phyloP scores from a whole-genome alignment of 345 rosid genomes.

The Melaleuca alternifolia region DNA sequence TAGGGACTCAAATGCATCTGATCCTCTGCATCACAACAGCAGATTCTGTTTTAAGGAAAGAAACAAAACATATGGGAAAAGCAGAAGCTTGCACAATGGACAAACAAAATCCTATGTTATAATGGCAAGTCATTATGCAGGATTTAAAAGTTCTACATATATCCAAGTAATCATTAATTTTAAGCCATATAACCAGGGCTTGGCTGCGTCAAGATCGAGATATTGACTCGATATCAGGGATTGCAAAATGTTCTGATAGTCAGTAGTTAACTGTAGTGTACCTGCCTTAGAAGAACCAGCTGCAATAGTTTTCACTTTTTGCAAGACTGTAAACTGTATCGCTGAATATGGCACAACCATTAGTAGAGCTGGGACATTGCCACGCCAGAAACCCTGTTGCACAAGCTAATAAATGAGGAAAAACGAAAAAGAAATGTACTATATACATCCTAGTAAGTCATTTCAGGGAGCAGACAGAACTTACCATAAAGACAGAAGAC shows the following conservation, averaged over 20 bases:
- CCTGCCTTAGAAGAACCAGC: conserved; percentile 89
- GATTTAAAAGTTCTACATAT: not conserved
- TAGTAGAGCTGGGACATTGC: conserved; percentile 94
- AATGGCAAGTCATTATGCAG: not conserved
- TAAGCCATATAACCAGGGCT: not conserved
- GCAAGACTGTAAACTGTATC: conserved; percentile 81
- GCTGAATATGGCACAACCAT: conserved; percentile 98
- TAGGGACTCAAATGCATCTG: conserved; percentile 79
- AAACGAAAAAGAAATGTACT: not conserved
- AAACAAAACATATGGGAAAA: not conserved
- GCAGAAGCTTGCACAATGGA: not conserved
- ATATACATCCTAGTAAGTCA: not conserved
- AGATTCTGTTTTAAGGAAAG: not conserved
- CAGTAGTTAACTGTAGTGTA: conserved; percentile 3
- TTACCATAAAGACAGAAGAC: not conserved
- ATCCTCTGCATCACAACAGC: conserved; percentile 50
- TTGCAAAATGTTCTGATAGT: not conserved
- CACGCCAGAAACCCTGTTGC: conserved; percentile 97
- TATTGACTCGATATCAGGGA: not conserved
- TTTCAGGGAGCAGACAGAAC: not conserved
- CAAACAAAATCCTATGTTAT: not conserved
- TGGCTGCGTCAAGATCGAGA: not conserved
- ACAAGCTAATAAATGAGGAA: not conserved
- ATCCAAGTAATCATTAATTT: not conserved
- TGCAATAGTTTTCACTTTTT: conserved; percentile 67